These are phyloP conservation scores for Austropuccinia psidii DNA, from an alignment of 1,284 basidiomycete genomes.

Conservation along the genomic window DNA sequence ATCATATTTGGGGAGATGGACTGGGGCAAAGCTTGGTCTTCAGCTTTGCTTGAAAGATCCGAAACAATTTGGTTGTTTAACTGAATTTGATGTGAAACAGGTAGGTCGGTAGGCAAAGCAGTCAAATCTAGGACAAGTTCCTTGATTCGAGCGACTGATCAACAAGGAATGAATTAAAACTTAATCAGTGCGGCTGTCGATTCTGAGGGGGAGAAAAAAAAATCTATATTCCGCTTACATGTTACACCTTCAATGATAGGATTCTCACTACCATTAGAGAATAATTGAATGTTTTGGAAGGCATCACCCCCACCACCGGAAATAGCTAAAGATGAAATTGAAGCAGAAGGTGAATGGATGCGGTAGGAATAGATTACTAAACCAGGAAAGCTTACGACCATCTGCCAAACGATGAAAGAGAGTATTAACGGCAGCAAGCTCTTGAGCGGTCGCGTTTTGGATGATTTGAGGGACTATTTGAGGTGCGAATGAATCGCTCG, in stretches of 20 bases:
- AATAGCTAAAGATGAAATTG: slow-evolving; percentile 35
- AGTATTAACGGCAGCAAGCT: slow-evolving; percentile 42
- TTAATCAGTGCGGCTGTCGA: not conserved
- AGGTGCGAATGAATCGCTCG: slow-evolving; percentile 38
- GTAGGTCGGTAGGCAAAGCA: slow-evolving; percentile 39
- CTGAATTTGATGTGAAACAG: not conserved
- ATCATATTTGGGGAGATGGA: slow-evolving; percentile 20
- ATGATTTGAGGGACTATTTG: slow-evolving; percentile 40
- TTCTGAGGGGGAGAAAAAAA: not conserved
- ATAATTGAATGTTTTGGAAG: slow-evolving; percentile 40
- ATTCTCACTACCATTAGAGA: slow-evolving; percentile 38
- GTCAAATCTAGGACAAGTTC: slow-evolving; percentile 44
- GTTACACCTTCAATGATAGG: slow-evolving; percentile 41
- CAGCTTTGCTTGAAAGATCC: not conserved
- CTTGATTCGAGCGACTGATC: slow-evolving; percentile 41
- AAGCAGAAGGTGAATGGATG: not conserved
- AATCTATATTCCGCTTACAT: slow-evolving; percentile 38
- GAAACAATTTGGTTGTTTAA: not conserved
- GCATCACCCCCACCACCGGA: slow-evolving; percentile 43
- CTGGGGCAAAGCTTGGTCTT: slow-evolving; percentile 1
- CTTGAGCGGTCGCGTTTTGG: slow-evolving; percentile 42
- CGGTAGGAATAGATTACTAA: not conserved
- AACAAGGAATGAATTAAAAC: not conserved
- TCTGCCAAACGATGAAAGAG: slow-evolving; percentile 43
- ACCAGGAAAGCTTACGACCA: slow-evolving; percentile 38